These are phyloP conservation scores for Pleomassaria siparia DNA, from an alignment of 2,329 filamentous ascomycete species.

Conservation along the genomic window DNA sequence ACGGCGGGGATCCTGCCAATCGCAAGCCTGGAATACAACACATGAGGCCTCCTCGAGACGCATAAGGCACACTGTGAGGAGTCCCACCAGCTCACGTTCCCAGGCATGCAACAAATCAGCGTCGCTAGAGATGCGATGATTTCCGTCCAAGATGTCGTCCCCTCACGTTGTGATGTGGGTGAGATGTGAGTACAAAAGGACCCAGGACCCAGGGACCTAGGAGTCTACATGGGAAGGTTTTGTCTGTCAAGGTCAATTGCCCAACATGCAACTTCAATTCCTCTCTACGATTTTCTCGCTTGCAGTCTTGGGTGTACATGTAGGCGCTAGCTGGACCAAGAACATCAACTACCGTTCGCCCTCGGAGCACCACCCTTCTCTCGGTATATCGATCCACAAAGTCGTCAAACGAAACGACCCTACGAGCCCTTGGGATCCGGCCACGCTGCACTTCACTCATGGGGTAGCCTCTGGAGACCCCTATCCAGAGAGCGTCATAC, in stretches of 20 bases:
- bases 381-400: slow-evolving; percentile 63
- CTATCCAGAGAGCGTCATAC: slow-evolving; percentile 43
- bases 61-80: background rate
- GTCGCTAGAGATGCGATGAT: background rate
- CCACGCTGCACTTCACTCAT: slow-evolving; percentile 35
- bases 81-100: background rate
- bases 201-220: background rate
- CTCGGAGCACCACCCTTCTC: slow-evolving; percentile 60
- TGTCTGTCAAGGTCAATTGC: slow-evolving; percentile 1
- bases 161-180: background rate
- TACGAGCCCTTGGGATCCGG: slow-evolving; percentile 12
- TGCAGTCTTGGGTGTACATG: background rate
- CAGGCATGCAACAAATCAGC: slow-evolving; percentile 1
- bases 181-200: slow-evolving; percentile 6
- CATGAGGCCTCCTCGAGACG: background rate
- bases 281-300: background rate
- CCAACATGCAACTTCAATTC: slow-evolving; percentile 7
- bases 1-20: background rate
- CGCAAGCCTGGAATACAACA: background rate
- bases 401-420: slow-evolving; percentile 53
- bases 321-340: slow-evolving; percentile 9
- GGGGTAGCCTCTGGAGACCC: slow-evolving; percentile 54
- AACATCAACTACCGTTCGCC: slow-evolving; percentile 69
- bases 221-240: background rate
- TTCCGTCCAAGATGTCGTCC: background rate